Percentiles rank a stretch among this genome's conserved stretches.
These are phyloP conservation scores for Neurospora terricola DNA, from an alignment of 495 filamentous ascomycete species.

Conservation along the genomic window DNA sequence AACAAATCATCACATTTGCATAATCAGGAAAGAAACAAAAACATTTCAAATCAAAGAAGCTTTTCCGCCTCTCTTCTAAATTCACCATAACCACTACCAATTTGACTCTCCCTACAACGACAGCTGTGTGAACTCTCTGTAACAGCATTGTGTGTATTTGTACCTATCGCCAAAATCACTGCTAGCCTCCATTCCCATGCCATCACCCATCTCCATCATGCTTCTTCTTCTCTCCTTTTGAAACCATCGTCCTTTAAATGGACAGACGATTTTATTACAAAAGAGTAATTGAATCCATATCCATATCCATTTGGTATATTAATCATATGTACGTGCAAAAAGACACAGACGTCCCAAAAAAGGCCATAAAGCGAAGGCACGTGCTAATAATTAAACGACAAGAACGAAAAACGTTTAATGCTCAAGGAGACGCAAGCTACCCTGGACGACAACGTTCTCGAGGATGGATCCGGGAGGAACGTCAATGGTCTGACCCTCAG, in stretches of 20 bases:
- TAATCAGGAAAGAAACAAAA: not conserved
- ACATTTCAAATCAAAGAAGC: not conserved
- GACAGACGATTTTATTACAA: not conserved
- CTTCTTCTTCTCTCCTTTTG: not conserved
- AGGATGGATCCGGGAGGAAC: constrained; percentile 91
- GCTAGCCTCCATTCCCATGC: not conserved
- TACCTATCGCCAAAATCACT: not conserved
- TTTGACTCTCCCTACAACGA: not conserved
- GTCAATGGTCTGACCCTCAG: constrained; percentile 95
- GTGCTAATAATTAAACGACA: not conserved
- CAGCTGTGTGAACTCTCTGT: not conserved
- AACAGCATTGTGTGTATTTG: not conserved
- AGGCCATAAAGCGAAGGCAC: not conserved
- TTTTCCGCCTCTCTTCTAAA: not conserved
- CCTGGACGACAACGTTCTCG: constrained; percentile 99
- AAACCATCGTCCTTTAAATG: not conserved
- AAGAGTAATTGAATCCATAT: not conserved
- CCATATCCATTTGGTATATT: not conserved
- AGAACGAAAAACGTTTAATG: constrained; percentile 45
- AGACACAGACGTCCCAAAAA: not conserved
- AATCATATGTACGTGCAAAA: not conserved
- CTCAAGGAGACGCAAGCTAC: constrained; percentile 88
- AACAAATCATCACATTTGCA: not conserved
- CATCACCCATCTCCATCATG: not conserved
- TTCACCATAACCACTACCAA: not conserved